Evolutionary conservation across 352 stramenopile genomes (phyloP).

Genomic region (Phytopythium helicoides): DNA sequence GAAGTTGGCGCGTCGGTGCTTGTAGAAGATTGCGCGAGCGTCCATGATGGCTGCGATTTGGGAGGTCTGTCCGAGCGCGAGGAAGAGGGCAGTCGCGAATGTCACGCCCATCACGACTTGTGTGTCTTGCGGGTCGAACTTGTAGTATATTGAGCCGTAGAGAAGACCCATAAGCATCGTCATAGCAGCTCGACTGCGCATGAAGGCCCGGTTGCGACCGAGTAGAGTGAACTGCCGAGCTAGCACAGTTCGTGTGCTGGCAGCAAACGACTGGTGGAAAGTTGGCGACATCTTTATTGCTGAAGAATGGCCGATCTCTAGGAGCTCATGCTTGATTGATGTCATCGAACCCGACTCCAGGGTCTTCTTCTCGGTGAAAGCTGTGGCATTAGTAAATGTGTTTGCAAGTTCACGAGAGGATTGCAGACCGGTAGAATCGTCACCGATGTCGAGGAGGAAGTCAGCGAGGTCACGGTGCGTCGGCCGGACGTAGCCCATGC

Average conservation of each 20-base stretch:
- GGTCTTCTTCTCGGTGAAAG: not conserved
- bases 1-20: too few relatives aligned
- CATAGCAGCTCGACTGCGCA: constrained; percentile 28
- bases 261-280: constrained; percentile 33
- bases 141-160: constrained; percentile 36
- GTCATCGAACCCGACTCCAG: too few relatives aligned
- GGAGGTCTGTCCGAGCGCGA: constrained; percentile 65
- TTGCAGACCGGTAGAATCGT: not conserved
- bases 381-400: not conserved
- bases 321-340: too few relatives aligned
- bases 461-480: constrained; percentile 82
- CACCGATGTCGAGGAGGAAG: constrained; percentile 79
- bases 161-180: constrained; percentile 38
- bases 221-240: constrained; percentile 35
- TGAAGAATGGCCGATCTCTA: not conserved
- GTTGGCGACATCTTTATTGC: too few relatives aligned
- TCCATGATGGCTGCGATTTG: constrained; percentile 57
- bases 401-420: not conserved
- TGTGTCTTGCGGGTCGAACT: constrained; percentile 26
- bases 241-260: constrained; percentile 33
- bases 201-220: constrained; percentile 34
- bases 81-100: constrained; percentile 77
- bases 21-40: constrained; percentile 57
- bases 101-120: constrained; percentile 59
- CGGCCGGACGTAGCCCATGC: constrained; percentile 29